These are phyloP conservation scores for Nakaseomyces kungkrabaensis DNA, from an alignment of 1,139 yeast genomes.

Conservation along the genomic window DNA sequence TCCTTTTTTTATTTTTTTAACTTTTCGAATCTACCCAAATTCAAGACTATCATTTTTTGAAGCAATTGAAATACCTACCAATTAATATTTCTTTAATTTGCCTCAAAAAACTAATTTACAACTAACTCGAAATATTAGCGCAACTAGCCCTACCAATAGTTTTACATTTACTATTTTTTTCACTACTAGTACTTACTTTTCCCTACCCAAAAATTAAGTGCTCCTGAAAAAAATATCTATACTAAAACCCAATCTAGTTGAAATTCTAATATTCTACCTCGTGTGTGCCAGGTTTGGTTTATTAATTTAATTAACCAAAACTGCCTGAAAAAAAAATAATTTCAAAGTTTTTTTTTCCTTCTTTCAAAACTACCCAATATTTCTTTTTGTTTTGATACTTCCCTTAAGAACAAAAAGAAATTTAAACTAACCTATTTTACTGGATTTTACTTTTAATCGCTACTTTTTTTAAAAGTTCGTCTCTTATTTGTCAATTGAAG, in stretches of 20 bases:
- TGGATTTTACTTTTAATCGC: neutral
- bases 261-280: neutral
- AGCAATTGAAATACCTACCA: neutral
- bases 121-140: too few relatives aligned
- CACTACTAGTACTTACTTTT: neutral
- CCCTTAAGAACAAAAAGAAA: neutral
- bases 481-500: neutral
- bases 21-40: slow-evolving; percentile 1
- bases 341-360: too few relatives aligned
- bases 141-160: too few relatives aligned
- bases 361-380: neutral
- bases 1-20: slow-evolving; percentile 1
- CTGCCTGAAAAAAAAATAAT: neutral
- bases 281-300: slow-evolving; percentile 1
- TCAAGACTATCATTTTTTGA: too few relatives aligned
- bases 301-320: neutral
- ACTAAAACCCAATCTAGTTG: neutral
- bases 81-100: neutral
- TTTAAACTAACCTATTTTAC: neutral
- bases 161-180: neutral
- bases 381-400: neutral
- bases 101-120: too few relatives aligned
- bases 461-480: neutral
- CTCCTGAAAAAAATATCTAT: too few relatives aligned
- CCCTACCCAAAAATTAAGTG: neutral